phyloP scores from a whole-genome alignment of 1,284 basidiomycete species.

The Austroboletus niveus region DNA sequence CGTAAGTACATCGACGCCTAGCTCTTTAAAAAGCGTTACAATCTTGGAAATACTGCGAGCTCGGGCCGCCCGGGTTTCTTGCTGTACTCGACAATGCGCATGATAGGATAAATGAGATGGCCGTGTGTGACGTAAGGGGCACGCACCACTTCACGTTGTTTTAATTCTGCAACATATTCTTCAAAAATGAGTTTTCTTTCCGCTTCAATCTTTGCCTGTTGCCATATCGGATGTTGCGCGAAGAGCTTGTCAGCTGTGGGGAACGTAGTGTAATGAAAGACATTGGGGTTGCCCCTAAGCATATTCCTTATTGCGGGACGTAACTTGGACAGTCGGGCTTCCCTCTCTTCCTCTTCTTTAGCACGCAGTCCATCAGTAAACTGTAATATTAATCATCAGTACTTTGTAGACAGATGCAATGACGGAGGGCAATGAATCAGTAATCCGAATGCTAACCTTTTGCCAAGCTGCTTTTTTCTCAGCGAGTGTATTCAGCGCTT shows the following conservation, averaged over 20 bases:
- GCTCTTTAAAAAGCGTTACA: slow-evolving; percentile 72
- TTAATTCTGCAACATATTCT: slow-evolving; percentile 83
- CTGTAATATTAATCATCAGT: slow-evolving; percentile 39
- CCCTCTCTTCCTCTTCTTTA: slow-evolving; percentile 77
- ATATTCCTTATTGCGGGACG: slow-evolving; percentile 82
- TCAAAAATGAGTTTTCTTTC: slow-evolving; percentile 86
- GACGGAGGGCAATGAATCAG: neutral
- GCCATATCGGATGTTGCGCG: slow-evolving; percentile 84
- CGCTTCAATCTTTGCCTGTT: slow-evolving; percentile 76
- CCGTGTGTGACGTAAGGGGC: slow-evolving; percentile 1
- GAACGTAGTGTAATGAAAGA: slow-evolving; percentile 88
- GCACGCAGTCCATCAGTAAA: slow-evolving; percentile 65
- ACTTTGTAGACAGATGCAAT: neutral
- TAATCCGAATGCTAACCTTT: slow-evolving; percentile 54
- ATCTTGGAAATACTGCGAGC: slow-evolving; percentile 77
- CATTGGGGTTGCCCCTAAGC: slow-evolving; percentile 79
- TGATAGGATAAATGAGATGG: slow-evolving; percentile 6
- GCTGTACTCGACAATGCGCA: slow-evolving; percentile 41
- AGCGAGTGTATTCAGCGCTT: slow-evolving; percentile 88
- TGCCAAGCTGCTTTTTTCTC: slow-evolving; percentile 95
- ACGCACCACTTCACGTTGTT: slow-evolving; percentile 81
- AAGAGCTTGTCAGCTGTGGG: slow-evolving; percentile 82
- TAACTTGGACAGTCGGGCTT: slow-evolving; percentile 76
- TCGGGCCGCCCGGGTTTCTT: slow-evolving; percentile 73
- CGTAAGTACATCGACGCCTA: slow-evolving; percentile 85